phyloP scores from a whole-genome alignment of 768 basidiomycete genomes.

The Nidularia pulvinata region DNA sequence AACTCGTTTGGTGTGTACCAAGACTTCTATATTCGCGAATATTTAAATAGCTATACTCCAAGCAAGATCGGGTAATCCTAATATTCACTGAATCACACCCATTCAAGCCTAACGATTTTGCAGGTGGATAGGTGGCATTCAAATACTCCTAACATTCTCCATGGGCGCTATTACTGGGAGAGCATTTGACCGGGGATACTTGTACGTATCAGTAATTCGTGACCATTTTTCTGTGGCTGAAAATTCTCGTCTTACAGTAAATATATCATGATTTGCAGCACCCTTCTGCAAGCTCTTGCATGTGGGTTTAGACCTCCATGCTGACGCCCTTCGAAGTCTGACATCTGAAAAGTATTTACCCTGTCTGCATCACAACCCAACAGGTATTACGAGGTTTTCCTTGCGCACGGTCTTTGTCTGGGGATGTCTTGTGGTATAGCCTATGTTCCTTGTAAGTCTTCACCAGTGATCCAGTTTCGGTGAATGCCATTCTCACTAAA shows the following conservation, averaged over 20 bases:
- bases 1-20: slow-evolving; percentile 25
- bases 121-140: slow-evolving; percentile 46
- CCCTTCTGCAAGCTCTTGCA: slow-evolving; percentile 43
- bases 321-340: slow-evolving; percentile 35
- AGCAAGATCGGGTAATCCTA: slow-evolving; percentile 21
- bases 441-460: slow-evolving; percentile 42
- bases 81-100: not conserved
- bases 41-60: slow-evolving; percentile 17
- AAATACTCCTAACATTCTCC: slow-evolving; percentile 43
- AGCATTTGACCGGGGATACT: slow-evolving; percentile 52
- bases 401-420: slow-evolving; percentile 43
- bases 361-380: slow-evolving; percentile 6
- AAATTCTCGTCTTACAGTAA: slow-evolving; percentile 27
- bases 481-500: not conserved
- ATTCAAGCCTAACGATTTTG: slow-evolving; percentile 1
- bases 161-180: slow-evolving; percentile 44
- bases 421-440: slow-evolving; percentile 52
- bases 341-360: not conserved
- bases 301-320: slow-evolving; percentile 21
- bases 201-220: slow-evolving; percentile 25
- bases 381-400: slow-evolving; percentile 34
- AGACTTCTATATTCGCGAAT: slow-evolving; percentile 24
- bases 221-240: not conserved
- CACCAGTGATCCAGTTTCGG: not conserved
- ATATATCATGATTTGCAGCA: slow-evolving; percentile 40